Evolutionary conservation across 768 basidiomycete genomes (phyloP), one percentile per base, ranked within the genome.

Genomic region (Chalciporus pseudorubinellus): DNA sequence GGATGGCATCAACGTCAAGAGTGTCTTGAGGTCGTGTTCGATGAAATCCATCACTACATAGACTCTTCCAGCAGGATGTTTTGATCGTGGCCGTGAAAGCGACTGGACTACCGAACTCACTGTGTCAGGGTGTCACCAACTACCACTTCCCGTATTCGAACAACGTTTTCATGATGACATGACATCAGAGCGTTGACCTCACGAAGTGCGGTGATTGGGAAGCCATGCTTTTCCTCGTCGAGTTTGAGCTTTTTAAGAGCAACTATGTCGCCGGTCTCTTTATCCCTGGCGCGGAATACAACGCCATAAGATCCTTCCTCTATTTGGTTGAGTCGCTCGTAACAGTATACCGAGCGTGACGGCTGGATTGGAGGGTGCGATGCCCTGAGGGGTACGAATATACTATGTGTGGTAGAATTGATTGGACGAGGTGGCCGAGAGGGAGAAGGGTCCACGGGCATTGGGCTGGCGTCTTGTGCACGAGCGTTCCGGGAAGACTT

Each of bases 41-140:
- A 99, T 95, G 66, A 99, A 99, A 69, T 97, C 94, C 95, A 97
- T 97, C 31, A 98, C 97, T 58, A 99, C 95, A 70, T 95, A 99
- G 39, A 98, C 92, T 75, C 97, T 98, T 65, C 41, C 39, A 59
- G 55, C 56, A 19, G 24, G 43, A 44, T 22, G 34, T 51, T 49
- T 51, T 57, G 50, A 48, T 55, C 38, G 22, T 24, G 48, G 50
- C 26, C 31, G 53, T 40, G 33, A 28, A 44, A 26, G 43, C 4
- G 34, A 57, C 42, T 42, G 41, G 26, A 51, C 13, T 29, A 36
- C 59, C 63, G 55, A 56, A 89, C 95, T 78, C 74, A 98, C 97
- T 99, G 95, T 53, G 97, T 98, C 68, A 99, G 74, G 2, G 97
- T 99, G 64, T 98, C 95, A 31, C 97, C 97, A 8, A 99, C 97